Evolutionary conservation across 2,329 filamentous ascomycete genomes (phyloP).

Genomic region (Blastomyces emzantsi): DNA sequence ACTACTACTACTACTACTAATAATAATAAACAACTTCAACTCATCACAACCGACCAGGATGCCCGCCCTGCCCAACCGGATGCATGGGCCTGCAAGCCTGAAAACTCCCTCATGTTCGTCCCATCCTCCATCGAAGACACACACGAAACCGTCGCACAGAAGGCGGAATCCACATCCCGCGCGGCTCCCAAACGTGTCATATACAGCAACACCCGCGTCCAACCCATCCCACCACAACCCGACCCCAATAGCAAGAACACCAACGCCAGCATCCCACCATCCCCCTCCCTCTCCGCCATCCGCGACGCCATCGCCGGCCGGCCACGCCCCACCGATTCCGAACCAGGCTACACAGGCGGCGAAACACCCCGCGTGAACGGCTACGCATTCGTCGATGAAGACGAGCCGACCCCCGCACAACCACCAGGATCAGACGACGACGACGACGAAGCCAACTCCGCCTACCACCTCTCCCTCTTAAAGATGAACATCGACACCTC

Average conservation of each 20-base stretch:
- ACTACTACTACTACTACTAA: no score
- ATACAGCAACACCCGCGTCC: conserved; percentile 76
- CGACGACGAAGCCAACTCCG: conserved; percentile 44
- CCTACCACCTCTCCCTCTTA: conserved; percentile 23
- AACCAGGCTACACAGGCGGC: conserved; percentile 51
- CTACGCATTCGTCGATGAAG: conserved; percentile 88
- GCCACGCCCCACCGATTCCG: conserved; percentile 53
- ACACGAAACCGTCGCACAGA: conserved; percentile 54
- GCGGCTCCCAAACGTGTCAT: conserved; percentile 68
- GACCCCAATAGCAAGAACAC: conserved; percentile 27
- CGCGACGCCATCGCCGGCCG: conserved; percentile 73
- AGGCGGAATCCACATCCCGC: conserved; percentile 59
- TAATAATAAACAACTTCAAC: conserved; percentile 40
- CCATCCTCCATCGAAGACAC: conserved; percentile 44
- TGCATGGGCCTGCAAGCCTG: conserved; percentile 62
- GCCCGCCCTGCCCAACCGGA: conserved; percentile 69
- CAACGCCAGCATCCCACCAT: conserved; percentile 47
- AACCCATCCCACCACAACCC: conserved; percentile 36
- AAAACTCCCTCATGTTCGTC: conserved; percentile 80
- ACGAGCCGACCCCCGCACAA: conserved; percentile 33
- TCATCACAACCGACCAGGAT: conserved; percentile 53
- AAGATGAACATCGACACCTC: conserved; percentile 28
- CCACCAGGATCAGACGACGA: neutral
- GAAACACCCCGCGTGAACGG: conserved; percentile 90
- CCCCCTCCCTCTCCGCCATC: conserved; percentile 75